These are phyloP conservation scores for Pythium aristosporum DNA, from an alignment of 352 stramenopile species.

Conservation along the genomic window DNA sequence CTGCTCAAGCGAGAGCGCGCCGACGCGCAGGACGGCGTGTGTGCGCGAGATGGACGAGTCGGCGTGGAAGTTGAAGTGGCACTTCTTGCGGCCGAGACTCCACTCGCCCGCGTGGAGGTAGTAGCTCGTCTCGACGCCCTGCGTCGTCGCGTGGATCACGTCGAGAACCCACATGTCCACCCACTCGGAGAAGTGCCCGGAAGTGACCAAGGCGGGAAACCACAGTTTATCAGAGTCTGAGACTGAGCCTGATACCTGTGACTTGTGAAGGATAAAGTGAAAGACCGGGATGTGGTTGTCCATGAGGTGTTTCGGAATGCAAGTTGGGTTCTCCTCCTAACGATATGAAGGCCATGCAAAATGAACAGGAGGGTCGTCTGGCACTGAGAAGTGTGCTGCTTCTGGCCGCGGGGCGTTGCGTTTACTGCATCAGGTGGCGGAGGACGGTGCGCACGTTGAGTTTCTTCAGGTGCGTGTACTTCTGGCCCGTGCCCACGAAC, in stretches of 20 bases:
- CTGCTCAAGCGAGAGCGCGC: conserved; percentile 55
- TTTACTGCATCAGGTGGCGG: conserved; percentile 92
- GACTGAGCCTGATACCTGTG: conserved; percentile 13
- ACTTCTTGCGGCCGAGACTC: conserved; percentile 81
- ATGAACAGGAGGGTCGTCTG: not conserved
- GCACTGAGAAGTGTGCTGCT: not conserved
- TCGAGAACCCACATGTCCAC: conserved; percentile 76
- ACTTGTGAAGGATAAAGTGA: conserved; percentile 5
- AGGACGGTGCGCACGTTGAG: conserved; percentile 96
- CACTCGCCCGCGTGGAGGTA: conserved; percentile 83
- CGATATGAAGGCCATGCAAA: not conserved
- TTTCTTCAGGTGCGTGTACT: conserved; percentile 99
- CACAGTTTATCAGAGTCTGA: not conserved
- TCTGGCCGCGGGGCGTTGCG: too few species aligned
- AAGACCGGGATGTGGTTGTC: not conserved
- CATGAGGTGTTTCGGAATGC: not conserved
- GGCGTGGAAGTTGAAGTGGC: conserved; percentile 81
- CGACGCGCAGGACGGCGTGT: conserved; percentile 75
- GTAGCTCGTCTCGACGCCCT: conserved; percentile 54
- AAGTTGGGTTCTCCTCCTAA: not conserved
- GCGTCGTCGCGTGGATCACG: conserved; percentile 44
- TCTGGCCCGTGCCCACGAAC: conserved; percentile 99
- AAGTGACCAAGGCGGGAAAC: not conserved
- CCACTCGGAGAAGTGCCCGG: not conserved
- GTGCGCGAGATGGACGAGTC: conserved; percentile 83